Base-by-base conservation (phyloP, 2,329 filamentous ascomycete genomes). In the Botrytis sinoallii region DNA sequence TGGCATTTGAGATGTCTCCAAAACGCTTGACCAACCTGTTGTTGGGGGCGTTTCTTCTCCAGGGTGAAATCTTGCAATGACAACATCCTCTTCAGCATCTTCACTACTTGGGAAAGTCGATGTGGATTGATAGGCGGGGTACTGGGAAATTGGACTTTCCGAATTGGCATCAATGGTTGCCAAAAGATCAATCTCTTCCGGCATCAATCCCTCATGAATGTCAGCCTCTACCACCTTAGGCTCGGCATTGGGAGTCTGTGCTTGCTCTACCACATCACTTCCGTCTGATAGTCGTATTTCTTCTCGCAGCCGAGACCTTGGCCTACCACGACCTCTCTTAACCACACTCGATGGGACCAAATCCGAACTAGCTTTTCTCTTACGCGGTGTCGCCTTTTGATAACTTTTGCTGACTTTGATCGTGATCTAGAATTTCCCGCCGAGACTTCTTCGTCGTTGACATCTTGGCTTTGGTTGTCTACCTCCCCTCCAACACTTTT, bases 401-500 rank as follows among this genome's bases (percentile, higher is more conserved):
- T 71, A 22, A 67, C 75, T 64, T 79, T 81, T 35, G 68, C 74
- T 63, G 79, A 78, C 73, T 76, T 78, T 9, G 79, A 80, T 35
- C 76, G 75, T 25, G 80, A 78, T 70, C 75, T 76, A 38, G 75
- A 76, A 70, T 79, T 80, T 29, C 76, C 76, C 71, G 76, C 74
- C 20, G 72, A 65, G 44, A 77, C 76, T 10, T 77, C 74, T 25
- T 77, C 77, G 60, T 77, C 75, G 32, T 76, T 69, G 70, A 78
- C 77, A 70, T 77, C 74, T 22, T 73, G 55, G 64, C 79, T 77
- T 18, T 78, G 75, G 4, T 76, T 75, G 57, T 79, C 78, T 52
- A 79, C 77, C 10, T 77, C 78, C 72, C 77, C 77, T 57, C 76
- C 78, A 71, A 80, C 73, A 35, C 79, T 79, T 61, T 77, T 78